Percentiles rank a stretch among this genome's conserved stretches.
These are phyloP conservation scores for Cyclocybe aegerita DNA, from an alignment of 768 basidiomycete genomes.

Conservation along the genomic window DNA sequence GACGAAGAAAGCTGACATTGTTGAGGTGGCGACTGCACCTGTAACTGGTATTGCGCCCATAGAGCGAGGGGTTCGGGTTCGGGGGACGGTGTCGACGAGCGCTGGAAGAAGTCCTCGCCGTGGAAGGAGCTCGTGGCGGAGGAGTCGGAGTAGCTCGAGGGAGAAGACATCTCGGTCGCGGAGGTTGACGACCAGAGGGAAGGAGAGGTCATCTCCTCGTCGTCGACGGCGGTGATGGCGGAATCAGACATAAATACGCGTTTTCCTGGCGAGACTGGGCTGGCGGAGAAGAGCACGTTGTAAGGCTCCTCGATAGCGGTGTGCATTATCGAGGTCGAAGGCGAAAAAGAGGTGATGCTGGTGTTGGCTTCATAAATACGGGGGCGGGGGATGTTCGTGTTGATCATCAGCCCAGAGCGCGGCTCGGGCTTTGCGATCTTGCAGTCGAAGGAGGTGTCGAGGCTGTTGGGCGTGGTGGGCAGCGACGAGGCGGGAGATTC, in stretches of 20 bases:
- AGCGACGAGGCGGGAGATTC: slow-evolving; percentile 51
- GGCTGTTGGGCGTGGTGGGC: slow-evolving; percentile 58
- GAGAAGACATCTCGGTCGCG: slow-evolving; percentile 43
- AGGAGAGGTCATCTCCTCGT: slow-evolving; percentile 55
- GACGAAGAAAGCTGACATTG: slow-evolving; percentile 45
- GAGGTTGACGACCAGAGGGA: slow-evolving; percentile 46
- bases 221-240: slow-evolving; percentile 41
- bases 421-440: slow-evolving; percentile 31
- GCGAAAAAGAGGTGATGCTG: slow-evolving; percentile 42
- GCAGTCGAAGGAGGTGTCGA: slow-evolving; percentile 40
- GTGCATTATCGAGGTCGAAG: slow-evolving; percentile 67
- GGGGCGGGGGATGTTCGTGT: slow-evolving; percentile 49
- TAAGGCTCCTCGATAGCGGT: slow-evolving; percentile 71
- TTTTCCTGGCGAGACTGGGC: slow-evolving; percentile 38
- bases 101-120: slow-evolving; percentile 33
- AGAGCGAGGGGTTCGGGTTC: slow-evolving; percentile 20
- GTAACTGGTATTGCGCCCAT: slow-evolving; percentile 30
- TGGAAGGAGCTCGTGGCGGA: slow-evolving; percentile 34
- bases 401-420: slow-evolving; percentile 54
- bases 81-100: slow-evolving; percentile 34
- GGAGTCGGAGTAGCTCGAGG: slow-evolving; percentile 43
- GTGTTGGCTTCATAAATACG: slow-evolving; percentile 46
- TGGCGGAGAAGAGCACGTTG: slow-evolving; percentile 54
- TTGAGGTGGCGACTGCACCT: slow-evolving; percentile 34
- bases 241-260: slow-evolving; percentile 35